Percentiles rank a stretch among this genome's conserved stretches.
phyloP scores from a whole-genome alignment of 2,329 filamentous ascomycete genomes.

The Diaporthe destruens region DNA sequence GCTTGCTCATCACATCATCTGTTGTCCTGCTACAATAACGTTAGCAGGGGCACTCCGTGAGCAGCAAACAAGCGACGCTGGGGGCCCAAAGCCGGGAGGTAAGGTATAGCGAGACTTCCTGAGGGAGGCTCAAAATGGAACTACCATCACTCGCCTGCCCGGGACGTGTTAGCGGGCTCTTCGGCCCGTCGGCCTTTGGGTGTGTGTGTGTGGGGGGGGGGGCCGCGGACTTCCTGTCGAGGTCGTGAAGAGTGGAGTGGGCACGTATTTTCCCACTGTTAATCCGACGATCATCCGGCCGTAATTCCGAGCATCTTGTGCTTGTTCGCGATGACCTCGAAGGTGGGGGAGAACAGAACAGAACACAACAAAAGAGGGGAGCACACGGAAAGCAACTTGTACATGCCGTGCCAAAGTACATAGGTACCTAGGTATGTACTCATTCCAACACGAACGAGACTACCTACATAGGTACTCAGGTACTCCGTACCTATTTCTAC shows the following conservation, averaged over 20 bases:
- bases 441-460: slow-evolving; percentile 1
- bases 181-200: neutral
- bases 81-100: neutral
- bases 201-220: no score
- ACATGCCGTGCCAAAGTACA: neutral
- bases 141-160: neutral
- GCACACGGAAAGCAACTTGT: neutral
- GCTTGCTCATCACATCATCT: no score
- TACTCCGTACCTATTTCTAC: no score
- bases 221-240: neutral
- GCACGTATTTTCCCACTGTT: neutral
- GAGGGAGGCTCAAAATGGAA: neutral
- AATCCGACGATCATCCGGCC: neutral
- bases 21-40: no score
- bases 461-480: no score
- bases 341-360: neutral
- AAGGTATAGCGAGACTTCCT: neutral
- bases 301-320: slow-evolving; percentile 3
- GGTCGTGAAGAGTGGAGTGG: neutral
- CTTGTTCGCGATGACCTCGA: neutral
- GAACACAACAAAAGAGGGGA: no score
- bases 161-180: neutral
- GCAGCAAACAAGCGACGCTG: neutral
- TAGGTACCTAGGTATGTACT: neutral
- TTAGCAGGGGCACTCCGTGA: neutral